phyloP scores from a whole-genome alignment of 1,139 yeast species.

The Hansenula lynferdii region DNA sequence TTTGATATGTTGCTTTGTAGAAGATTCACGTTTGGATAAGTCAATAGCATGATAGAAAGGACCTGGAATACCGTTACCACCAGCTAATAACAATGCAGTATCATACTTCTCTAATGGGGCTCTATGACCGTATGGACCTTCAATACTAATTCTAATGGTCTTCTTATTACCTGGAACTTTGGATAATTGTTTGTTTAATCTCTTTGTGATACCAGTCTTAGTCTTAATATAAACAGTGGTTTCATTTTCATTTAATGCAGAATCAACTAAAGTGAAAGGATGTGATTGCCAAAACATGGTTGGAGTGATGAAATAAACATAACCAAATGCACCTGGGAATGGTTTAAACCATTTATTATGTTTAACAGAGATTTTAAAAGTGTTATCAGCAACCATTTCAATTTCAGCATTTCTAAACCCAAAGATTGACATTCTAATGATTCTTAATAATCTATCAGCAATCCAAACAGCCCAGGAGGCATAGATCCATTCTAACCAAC shows the following conservation, averaged over 20 bases:
- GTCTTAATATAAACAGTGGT: constrained; percentile 34
- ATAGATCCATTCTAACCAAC: constrained; percentile 41
- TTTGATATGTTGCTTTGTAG: constrained; percentile 28
- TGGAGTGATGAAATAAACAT: constrained; percentile 47
- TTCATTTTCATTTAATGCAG: constrained; percentile 28
- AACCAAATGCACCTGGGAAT: constrained; percentile 62
- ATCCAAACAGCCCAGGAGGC: constrained; percentile 60
- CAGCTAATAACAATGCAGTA: constrained; percentile 50
- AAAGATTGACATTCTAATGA: constrained; percentile 41
- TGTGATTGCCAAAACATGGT: constrained; percentile 68
- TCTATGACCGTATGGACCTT: constrained; percentile 62
- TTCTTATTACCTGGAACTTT: constrained; percentile 9
- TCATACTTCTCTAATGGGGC: constrained; percentile 53
- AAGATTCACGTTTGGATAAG: constrained; percentile 9
- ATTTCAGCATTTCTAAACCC: constrained; percentile 48
- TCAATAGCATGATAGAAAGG: constrained; percentile 43
- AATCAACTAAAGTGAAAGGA: constrained; percentile 58
- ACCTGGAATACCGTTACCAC: constrained; percentile 76
- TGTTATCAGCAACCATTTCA: constrained; percentile 41
- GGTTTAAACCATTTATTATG: constrained; percentile 38
- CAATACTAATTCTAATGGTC: constrained; percentile 36
- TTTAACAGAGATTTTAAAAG: constrained; percentile 28
- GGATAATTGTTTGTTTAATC: constrained; percentile 24
- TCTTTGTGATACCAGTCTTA: constrained; percentile 37
- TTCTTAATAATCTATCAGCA: constrained; percentile 51